These are phyloP conservation scores for Gastrodia elata DNA, from an alignment of 106 monocot species.

Conservation along the genomic window DNA sequence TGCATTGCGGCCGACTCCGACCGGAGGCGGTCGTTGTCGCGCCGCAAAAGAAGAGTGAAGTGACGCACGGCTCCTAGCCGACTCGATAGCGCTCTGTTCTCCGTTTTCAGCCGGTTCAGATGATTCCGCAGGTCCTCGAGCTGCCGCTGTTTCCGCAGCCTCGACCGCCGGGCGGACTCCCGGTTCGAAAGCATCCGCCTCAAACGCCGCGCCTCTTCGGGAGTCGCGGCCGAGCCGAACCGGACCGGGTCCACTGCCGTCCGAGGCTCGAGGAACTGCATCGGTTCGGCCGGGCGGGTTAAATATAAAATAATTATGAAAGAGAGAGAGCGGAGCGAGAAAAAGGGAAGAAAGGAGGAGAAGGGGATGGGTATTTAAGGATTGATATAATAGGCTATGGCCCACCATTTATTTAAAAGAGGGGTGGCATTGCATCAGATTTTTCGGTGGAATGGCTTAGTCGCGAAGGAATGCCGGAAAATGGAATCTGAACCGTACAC, in stretches of 20 bases:
- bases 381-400: background rate
- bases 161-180: slow-evolving; percentile 45
- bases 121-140: slow-evolving; percentile 23
- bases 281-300: background rate
- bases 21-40: slow-evolving; percentile 19
- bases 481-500: background rate
- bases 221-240: background rate
- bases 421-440: background rate
- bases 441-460: slow-evolving; percentile 16
- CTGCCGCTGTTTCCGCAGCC: slow-evolving; percentile 46
- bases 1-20: slow-evolving; percentile 6
- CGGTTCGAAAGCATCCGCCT: slow-evolving; percentile 51
- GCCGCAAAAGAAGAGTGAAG: slow-evolving; percentile 2
- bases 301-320: background rate
- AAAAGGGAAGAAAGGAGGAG: slow-evolving; percentile 52
- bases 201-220: slow-evolving; percentile 30
- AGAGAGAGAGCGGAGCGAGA: slow-evolving; percentile 11
- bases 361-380: slow-evolving; percentile 33
- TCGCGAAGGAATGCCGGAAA: slow-evolving; percentile 12
- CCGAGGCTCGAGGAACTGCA: slow-evolving; percentile 2
- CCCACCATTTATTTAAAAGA: background rate
- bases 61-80: slow-evolving; percentile 12
- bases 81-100: slow-evolving; percentile 20
- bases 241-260: background rate
- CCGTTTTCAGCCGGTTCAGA: slow-evolving; percentile 16